Conservation (phyloP, 2,329 filamentous ascomycete species). For the Colletotrichum limetticola region DNA sequence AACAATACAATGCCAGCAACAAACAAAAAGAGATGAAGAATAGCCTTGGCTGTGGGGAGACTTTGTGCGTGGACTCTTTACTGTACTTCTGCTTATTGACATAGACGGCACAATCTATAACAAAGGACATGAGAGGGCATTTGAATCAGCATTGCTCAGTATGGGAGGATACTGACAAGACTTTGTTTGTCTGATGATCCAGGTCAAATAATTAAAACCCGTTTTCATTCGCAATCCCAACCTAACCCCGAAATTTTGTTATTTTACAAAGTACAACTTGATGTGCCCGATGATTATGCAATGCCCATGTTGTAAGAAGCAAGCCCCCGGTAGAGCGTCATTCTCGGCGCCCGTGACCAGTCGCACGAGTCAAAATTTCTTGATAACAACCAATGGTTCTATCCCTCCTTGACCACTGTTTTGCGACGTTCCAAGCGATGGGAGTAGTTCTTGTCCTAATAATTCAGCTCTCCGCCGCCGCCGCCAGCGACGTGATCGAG, state of each 20-base stretch:
- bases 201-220: background rate
- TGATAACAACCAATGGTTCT: background rate
- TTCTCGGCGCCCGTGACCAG: background rate
- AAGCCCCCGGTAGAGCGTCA: background rate
- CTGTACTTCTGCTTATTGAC: too few species aligned
- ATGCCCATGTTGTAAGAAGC: conserved; percentile 2
- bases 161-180: too few species aligned
- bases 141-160: too few species aligned
- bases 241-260: conserved; percentile 22
- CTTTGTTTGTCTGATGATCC: too few species aligned
- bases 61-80: too few species aligned
- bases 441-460: conserved; percentile 60
- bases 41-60: too few species aligned
- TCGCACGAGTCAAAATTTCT: background rate
- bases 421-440: conserved; percentile 10
- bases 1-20: too few species aligned
- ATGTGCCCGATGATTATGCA: conserved; percentile 12
- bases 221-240: conserved; percentile 12
- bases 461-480: conserved; percentile 88
- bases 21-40: too few species aligned
- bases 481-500: conserved; percentile 84
- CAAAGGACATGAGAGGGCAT: too few species aligned
- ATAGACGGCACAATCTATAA: too few species aligned
- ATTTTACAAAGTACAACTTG: conserved; percentile 30
- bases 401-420: background rate